Percentiles rank a stretch among this genome's conserved stretches.
Conservation (phyloP, 108 stramenopile genomes). For the Schizochytrium sp. region DNA sequence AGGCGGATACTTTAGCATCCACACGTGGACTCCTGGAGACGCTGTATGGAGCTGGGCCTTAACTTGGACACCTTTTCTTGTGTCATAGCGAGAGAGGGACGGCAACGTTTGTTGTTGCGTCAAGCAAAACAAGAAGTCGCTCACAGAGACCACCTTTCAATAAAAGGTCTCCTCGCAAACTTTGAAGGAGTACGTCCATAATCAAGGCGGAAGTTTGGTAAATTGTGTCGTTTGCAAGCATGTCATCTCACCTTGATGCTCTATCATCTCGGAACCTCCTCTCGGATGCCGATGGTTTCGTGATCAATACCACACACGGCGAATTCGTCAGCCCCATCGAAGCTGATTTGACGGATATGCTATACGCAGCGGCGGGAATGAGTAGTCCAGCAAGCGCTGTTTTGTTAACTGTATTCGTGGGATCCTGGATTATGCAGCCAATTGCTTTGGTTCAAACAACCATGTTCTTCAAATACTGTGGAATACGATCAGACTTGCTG, state of each 20-base stretch:
- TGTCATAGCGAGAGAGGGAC: neutral
- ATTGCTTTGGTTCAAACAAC: neutral
- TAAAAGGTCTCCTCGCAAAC: neutral
- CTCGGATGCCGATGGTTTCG: slow-evolving; percentile 35
- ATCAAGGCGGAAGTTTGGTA: too few relatives aligned
- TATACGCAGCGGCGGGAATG: slow-evolving; percentile 34
- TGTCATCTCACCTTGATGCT: too few relatives aligned
- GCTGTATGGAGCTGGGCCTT: neutral
- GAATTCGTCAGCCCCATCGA: slow-evolving; percentile 21
- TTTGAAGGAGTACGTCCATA: too few relatives aligned
- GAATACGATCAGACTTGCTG: slow-evolving; percentile 37
- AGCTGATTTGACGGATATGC: neutral
- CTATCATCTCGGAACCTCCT: neutral
- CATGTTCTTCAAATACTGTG: slow-evolving; percentile 4
- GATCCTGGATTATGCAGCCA: slow-evolving; percentile 47
- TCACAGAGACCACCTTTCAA: neutral
- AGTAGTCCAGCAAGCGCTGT: slow-evolving; percentile 19
- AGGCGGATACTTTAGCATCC: too few relatives aligned
- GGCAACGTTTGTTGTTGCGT: neutral
- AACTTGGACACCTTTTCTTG: neutral
- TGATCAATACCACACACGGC: neutral
- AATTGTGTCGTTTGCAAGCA: too few relatives aligned
- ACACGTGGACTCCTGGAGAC: too few relatives aligned
- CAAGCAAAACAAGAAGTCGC: neutral
- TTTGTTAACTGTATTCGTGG: slow-evolving; percentile 1